A percentile compares a stretch with the other conserved stretches of the same genome.
Conservation (phyloP, 345 rosid species). For the Camelina hispida region DNA sequence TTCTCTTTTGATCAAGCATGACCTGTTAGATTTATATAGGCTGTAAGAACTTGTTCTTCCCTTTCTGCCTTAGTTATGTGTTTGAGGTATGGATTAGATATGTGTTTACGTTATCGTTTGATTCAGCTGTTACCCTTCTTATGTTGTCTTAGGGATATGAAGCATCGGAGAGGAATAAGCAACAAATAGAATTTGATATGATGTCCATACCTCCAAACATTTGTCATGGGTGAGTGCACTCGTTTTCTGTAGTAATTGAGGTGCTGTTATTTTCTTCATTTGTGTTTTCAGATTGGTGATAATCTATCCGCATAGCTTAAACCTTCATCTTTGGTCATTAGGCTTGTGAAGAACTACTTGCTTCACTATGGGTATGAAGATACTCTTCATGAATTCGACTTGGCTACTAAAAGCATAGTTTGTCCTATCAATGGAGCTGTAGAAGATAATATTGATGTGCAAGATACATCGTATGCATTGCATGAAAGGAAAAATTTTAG, state of each 20-base stretch:
- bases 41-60: neutral
- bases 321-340: slow-evolving; percentile 38
- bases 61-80: neutral
- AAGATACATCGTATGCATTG: slow-evolving; percentile 69
- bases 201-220: slow-evolving; percentile 60
- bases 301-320: slow-evolving; percentile 2
- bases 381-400: slow-evolving; percentile 76
- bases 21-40: neutral
- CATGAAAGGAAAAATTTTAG: slow-evolving; percentile 71
- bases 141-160: slow-evolving; percentile 66
- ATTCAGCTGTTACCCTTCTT: slow-evolving; percentile 6
- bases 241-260: slow-evolving; percentile 1
- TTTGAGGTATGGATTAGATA: neutral
- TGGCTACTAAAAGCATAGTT: slow-evolving; percentile 64
- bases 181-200: slow-evolving; percentile 60
- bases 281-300: neutral
- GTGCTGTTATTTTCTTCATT: neutral
- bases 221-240: slow-evolving; percentile 64
- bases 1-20: neutral
- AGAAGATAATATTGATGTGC: slow-evolving; percentile 68
- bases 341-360: slow-evolving; percentile 83
- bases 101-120: slow-evolving; percentile 12
- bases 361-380: slow-evolving; percentile 91
- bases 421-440: slow-evolving; percentile 61
- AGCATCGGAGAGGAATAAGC: slow-evolving; percentile 74